Evolutionary conservation across 2,329 filamentous ascomycete species (phyloP).

Genomic region (Fusarium oligoseptatum): DNA sequence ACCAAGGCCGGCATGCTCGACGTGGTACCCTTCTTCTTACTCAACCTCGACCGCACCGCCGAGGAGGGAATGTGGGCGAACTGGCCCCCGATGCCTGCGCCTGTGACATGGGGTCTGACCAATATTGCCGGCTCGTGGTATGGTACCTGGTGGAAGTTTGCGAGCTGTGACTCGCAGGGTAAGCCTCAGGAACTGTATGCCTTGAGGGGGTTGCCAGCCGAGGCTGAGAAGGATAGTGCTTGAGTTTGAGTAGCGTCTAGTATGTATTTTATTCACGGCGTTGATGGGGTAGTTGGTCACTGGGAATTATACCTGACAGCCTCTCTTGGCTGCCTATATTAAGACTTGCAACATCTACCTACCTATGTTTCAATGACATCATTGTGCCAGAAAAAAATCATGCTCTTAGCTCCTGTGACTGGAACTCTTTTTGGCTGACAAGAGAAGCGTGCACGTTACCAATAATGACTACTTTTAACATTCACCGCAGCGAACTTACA

Average conservation of each 20-base stretch:
- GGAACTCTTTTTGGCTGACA: neutral
- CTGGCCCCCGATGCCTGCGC: slow-evolving; percentile 75
- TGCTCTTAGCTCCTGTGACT: neutral
- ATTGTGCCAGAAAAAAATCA: neutral
- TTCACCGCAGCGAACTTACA: neutral
- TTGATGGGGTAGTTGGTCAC: slow-evolving; percentile 3
- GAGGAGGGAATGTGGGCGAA: slow-evolving; percentile 72
- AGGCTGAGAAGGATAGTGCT: neutral
- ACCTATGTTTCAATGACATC: neutral
- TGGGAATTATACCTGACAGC: slow-evolving; percentile 2
- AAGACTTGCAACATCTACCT: neutral
- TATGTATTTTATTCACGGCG: neutral
- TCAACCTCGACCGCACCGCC: slow-evolving; percentile 71
- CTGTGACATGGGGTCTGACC: slow-evolving; percentile 70
- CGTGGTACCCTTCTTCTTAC: slow-evolving; percentile 74
- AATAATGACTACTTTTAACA: neutral
- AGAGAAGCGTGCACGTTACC: neutral
- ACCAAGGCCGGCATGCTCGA: slow-evolving; percentile 70
- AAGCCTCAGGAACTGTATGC: slow-evolving; percentile 68
- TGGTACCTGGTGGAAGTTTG: slow-evolving; percentile 73
- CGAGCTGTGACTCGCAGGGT: slow-evolving; percentile 69
- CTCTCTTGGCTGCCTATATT: neutral
- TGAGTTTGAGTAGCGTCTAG: neutral
- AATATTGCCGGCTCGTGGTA: slow-evolving; percentile 71
- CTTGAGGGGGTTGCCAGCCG: slow-evolving; percentile 45